Percentiles rank a stretch among this genome's conserved stretches.
Conservation (phyloP, 23 red algal genomes). For the Cyanidioschyzon merolae region DNA sequence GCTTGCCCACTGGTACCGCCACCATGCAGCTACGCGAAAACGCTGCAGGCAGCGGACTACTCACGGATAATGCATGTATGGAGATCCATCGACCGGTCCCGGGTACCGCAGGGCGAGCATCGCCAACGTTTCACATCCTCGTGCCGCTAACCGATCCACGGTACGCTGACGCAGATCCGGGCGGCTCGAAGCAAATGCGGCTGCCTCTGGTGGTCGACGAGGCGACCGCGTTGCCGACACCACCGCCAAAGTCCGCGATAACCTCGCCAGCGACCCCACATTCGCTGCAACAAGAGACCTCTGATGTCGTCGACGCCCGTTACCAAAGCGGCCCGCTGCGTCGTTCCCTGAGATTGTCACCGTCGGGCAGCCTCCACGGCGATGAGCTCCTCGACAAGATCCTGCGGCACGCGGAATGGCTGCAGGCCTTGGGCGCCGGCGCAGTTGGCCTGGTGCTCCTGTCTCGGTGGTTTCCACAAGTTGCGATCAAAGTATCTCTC, state of each 20-base stretch:
- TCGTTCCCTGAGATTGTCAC: neutral
- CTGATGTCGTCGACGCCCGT: neutral
- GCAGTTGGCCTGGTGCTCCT: constrained; percentile 22
- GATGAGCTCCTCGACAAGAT: neutral
- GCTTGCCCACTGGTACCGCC: too few relatives aligned
- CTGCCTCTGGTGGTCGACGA: neutral
- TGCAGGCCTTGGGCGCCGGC: constrained; percentile 11
- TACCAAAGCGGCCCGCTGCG: neutral
- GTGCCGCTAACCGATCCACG: neutral
- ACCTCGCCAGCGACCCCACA: neutral
- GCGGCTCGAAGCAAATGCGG: neutral
- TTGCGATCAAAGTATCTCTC: constrained; percentile 29
- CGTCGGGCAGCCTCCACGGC: neutral
- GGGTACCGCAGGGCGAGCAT: neutral
- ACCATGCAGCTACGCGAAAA: too few relatives aligned
- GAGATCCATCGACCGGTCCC: neutral
- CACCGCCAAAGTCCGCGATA: neutral
- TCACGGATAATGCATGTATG: too few relatives aligned
- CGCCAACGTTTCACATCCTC: neutral
- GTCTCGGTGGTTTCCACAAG: neutral
- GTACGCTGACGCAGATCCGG: neutral
- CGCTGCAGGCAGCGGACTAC: too few relatives aligned
- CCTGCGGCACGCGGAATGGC: neutral
- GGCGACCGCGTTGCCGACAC: neutral
- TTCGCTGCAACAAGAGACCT: neutral